phyloP scores from a whole-genome alignment of 2,329 filamentous ascomycete genomes.

The Zymoseptoria ardabiliae region DNA sequence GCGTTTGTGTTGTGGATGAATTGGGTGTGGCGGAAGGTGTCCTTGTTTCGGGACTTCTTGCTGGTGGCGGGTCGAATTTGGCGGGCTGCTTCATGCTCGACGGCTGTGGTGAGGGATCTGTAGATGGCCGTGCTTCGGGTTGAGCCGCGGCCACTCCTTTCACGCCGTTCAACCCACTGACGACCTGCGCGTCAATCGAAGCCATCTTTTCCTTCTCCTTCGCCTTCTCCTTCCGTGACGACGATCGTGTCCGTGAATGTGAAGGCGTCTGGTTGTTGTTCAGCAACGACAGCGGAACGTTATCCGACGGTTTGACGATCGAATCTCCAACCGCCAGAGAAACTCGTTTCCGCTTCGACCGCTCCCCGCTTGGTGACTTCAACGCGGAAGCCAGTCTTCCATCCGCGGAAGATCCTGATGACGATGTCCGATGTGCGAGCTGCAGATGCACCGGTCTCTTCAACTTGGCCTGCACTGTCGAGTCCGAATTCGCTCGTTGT shows the following conservation, averaged over 20 bases:
- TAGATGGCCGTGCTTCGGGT: background rate
- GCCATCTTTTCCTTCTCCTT: background rate
- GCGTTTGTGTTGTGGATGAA: background rate
- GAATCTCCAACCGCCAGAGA: slow-evolving; percentile 30
- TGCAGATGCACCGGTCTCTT: slow-evolving; percentile 27
- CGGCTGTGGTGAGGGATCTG: background rate
- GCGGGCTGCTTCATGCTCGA: background rate
- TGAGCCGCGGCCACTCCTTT: background rate
- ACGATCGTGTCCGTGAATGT: slow-evolving; percentile 23
- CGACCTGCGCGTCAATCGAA: background rate
- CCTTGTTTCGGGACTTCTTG: background rate
- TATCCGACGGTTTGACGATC: slow-evolving; percentile 31
- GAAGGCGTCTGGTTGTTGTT: slow-evolving; percentile 24
- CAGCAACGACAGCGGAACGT: slow-evolving; percentile 21
- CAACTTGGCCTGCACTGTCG: slow-evolving; percentile 19
- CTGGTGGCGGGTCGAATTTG: background rate
- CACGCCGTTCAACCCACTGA: background rate
- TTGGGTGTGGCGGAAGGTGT: background rate
- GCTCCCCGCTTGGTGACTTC: slow-evolving; percentile 25
- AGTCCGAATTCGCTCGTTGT: slow-evolving; percentile 25
- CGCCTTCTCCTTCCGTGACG: slow-evolving; percentile 1
- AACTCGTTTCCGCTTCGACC: slow-evolving; percentile 27
- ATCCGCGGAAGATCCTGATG: slow-evolving; percentile 30
- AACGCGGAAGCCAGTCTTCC: slow-evolving; percentile 29
- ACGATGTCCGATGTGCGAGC: slow-evolving; percentile 27